Evolutionary conservation across 331 rosid species (phyloP), one percentile per base, ranked within the genome.

Genomic region (Phaseolus coccineus): DNA sequence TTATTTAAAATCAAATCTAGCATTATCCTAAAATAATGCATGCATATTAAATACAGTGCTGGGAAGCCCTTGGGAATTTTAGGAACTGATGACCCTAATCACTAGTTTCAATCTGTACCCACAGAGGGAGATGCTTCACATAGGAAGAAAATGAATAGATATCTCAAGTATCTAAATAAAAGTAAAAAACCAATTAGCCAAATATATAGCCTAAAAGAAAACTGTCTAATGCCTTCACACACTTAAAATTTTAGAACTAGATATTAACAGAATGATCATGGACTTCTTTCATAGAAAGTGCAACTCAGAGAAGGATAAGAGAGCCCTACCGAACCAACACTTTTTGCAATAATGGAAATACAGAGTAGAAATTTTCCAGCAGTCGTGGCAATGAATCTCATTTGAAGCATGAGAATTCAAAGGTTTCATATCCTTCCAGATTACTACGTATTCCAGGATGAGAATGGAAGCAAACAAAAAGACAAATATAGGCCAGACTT

Each of bases 391-490:
- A 30, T 42, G 87, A 50, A 77, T 69, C 76, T 82, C 84, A 77
- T 87, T 82, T 33, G 89, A 76, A 72, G 62, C 67, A 55, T 13
- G 80, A 51, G 88, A 90, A 79, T 53, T 81, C 57, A 44, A 76
- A 73, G 87, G 74, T 74, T 81, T 85, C 56, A 35, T 53, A 56
- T 84, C 84, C 84, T 70, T 93, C 99, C 99, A 96, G 70, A 90
- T 83, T 80, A 90, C 89, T 24, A 96, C 81, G 80, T 96, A 96
- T 79, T 93, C 98, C 8, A 91, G 87, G 81, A 87, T 82, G 81
- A 96, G 94, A 87, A 93, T 85, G 44, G 97, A 96, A 74, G 99
- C 97, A 90, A 96, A 91, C 89, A 93, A 84, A 82, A 96, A 90
- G 65, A 96, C 93, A 73, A 91, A 88, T 40, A 88, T 9, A 22